Evolutionary conservation across 164 flowering plant genomes (phyloP).

Genomic region (Litsea cubeba): DNA sequence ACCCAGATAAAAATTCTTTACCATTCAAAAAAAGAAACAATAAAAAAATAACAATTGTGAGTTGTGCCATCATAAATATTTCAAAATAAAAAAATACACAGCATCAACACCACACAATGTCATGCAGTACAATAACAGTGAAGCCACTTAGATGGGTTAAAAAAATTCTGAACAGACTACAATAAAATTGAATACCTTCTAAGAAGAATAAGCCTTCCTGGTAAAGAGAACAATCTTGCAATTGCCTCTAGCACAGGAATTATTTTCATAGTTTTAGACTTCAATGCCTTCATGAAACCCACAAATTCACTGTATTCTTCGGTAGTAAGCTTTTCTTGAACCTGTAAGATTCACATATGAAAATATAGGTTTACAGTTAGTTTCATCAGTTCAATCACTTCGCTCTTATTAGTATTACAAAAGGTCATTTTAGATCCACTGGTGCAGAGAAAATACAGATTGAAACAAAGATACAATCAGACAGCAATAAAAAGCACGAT

Average conservation of each 20-base stretch:
- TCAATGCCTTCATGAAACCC: conserved; percentile 73
- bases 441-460: background rate
- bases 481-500: background rate
- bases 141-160: background rate
- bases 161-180: background rate
- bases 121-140: background rate
- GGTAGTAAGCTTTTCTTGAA: conserved; percentile 58
- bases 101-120: background rate
- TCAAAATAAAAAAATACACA: too few species aligned
- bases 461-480: background rate
- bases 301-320: conserved; percentile 78
- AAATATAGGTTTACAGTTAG: background rate
- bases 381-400: background rate
- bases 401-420: background rate
- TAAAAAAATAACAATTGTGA: too few species aligned
- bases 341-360: conserved; percentile 38
- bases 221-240: conserved; percentile 60
- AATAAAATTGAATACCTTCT: conserved; percentile 40
- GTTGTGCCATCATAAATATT: too few species aligned
- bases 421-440: background rate
- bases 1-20: too few species aligned
- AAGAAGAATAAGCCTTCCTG: conserved; percentile 71
- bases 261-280: conserved; percentile 69
- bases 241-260: conserved; percentile 63
- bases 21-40: too few species aligned